These are phyloP conservation scores for Monosporascus ibericus DNA, from an alignment of 2,329 filamentous ascomycete genomes.

Conservation along the genomic window DNA sequence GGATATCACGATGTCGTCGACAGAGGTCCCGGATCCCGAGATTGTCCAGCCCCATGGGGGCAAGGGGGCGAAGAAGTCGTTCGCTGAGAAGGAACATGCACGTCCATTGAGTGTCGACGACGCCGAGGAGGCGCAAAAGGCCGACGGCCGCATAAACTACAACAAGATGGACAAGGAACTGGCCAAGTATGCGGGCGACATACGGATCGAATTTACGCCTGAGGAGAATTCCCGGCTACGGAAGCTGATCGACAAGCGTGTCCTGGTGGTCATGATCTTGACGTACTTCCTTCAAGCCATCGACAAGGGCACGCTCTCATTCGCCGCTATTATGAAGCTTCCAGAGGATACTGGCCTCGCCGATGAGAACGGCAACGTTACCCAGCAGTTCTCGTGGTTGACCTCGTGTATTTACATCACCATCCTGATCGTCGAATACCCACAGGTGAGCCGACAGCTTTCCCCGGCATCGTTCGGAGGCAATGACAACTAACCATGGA, in stretches of 20 bases:
- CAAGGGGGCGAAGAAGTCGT: constrained; percentile 16
- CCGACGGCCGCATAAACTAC: constrained; percentile 43
- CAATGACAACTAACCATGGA: not conserved
- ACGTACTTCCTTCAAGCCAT: constrained; percentile 69
- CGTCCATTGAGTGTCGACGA: constrained; percentile 21
- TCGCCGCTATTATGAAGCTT: constrained; percentile 59
- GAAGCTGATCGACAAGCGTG: constrained; percentile 59
- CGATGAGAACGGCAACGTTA: constrained; percentile 28
- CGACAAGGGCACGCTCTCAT: constrained; percentile 62
- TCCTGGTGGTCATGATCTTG: constrained; percentile 64
- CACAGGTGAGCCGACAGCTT: constrained; percentile 36
- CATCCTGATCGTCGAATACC: constrained; percentile 65
- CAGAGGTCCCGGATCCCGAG: constrained; percentile 22
- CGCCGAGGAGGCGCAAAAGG: constrained; percentile 31
- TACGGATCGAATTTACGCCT: constrained; percentile 48
- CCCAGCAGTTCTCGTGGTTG: constrained; percentile 60
- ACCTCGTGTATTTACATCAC: constrained; percentile 70
- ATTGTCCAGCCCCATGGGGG: constrained; percentile 14
- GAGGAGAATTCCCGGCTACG: constrained; percentile 57
- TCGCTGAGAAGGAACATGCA: constrained; percentile 23
- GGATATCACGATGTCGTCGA: constrained; percentile 18
- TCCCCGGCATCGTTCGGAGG: not conserved
- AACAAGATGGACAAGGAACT: constrained; percentile 60
- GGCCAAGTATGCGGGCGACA: constrained; percentile 58
- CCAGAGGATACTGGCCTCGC: constrained; percentile 42